These are phyloP conservation scores for Boletus tomentosulus DNA, from an alignment of 768 basidiomycete genomes.

Conservation along the genomic window DNA sequence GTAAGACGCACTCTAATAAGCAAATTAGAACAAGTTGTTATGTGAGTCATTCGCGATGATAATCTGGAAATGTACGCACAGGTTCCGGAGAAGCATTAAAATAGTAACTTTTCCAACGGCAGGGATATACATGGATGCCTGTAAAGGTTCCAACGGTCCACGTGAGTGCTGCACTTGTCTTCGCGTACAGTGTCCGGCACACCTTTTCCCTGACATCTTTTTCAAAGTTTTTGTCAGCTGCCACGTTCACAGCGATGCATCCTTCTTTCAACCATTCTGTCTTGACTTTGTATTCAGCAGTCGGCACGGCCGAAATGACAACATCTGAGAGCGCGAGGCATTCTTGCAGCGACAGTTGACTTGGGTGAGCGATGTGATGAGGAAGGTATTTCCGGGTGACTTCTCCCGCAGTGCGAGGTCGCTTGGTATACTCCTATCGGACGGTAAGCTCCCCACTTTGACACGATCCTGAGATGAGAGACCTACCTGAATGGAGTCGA, in stretches of 20 bases:
- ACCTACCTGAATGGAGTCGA: conserved; percentile 82
- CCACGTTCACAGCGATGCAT: conserved; percentile 89
- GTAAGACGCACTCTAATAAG: conserved; percentile 26
- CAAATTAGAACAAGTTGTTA: neutral
- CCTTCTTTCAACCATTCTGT: conserved; percentile 91
- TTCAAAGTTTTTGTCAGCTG: conserved; percentile 96
- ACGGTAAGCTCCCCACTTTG: neutral
- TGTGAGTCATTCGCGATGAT: conserved; percentile 4
- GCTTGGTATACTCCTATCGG: conserved; percentile 84
- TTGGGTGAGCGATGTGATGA: conserved; percentile 75
- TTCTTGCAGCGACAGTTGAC: conserved; percentile 64
- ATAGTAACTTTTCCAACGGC: conserved; percentile 98
- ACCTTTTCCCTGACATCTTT: conserved; percentile 90
- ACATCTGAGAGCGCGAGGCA: conserved; percentile 87
- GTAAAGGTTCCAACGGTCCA: neutral
- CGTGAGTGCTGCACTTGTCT: conserved; percentile 8
- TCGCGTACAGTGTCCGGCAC: conserved; percentile 13
- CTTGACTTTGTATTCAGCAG: conserved; percentile 77
- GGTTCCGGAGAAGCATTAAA: conserved; percentile 92
- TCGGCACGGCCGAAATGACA: conserved; percentile 92
- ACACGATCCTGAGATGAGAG: neutral
- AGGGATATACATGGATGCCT: conserved; percentile 91
- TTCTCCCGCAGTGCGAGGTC: conserved; percentile 49
- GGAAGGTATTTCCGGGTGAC: conserved; percentile 67
- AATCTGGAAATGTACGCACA: conserved; percentile 49